These are phyloP conservation scores for Umbelopsis sp. DNA, from an alignment of 192 early-diverging fungal species.

Conservation along the genomic window DNA sequence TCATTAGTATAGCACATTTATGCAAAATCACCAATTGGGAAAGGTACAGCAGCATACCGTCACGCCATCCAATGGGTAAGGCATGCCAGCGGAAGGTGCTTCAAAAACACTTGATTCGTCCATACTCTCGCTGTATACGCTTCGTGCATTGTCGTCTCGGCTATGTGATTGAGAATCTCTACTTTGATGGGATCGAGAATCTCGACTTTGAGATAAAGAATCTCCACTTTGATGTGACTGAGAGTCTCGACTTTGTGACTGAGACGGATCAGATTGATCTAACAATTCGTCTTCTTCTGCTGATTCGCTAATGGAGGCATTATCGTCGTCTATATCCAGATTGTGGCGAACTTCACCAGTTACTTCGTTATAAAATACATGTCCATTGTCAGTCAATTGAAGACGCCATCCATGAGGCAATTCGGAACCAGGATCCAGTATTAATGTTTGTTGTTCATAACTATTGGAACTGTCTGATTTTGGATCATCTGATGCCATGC, in stretches of 20 bases:
- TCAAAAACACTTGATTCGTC: background rate
- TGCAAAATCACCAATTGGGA: background rate
- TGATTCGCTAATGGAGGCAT: slow-evolving; percentile 1
- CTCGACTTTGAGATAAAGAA: background rate
- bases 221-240: slow-evolving; percentile 8
- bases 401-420: slow-evolving; percentile 28
- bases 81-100: background rate
- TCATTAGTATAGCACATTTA: background rate
- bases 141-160: slow-evolving; percentile 4
- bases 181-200: background rate
- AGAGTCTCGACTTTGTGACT: background rate
- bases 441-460: background rate
- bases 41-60: background rate
- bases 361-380: slow-evolving; percentile 34
- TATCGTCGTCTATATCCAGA: slow-evolving; percentile 21
- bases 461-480: background rate
- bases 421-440: background rate
- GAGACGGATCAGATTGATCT: background rate
- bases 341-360: slow-evolving; percentile 42
- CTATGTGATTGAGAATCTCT: background rate
- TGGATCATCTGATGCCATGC: slow-evolving; percentile 17
- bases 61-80: background rate
- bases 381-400: slow-evolving; percentile 35
- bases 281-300: slow-evolving; percentile 14
- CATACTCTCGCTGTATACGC: slow-evolving; percentile 13